These are phyloP conservation scores for Coemansia sp. DNA, from an alignment of 192 early-diverging fungal genomes.

Conservation along the genomic window DNA sequence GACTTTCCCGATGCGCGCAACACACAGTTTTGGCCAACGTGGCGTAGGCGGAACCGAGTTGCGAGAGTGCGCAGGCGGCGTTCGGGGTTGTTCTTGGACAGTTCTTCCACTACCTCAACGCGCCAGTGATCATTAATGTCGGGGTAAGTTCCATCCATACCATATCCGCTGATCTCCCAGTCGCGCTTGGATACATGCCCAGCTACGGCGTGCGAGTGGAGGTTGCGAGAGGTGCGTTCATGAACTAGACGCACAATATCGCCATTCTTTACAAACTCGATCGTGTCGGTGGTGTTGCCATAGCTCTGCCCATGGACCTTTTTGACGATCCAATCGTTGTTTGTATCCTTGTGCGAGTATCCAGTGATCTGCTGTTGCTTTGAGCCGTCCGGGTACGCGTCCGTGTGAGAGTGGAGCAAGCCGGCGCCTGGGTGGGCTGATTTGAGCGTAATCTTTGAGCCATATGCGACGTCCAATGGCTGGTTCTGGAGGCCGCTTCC, in stretches of 20 bases:
- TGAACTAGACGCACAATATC: conserved; percentile 86
- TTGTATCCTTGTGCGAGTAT: conserved; percentile 90
- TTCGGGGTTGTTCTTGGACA: conserved; percentile 39
- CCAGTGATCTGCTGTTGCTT: conserved; percentile 97
- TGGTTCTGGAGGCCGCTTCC: conserved; percentile 80
- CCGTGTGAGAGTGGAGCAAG: conserved; percentile 91
- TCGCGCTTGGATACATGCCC: conserved; percentile 75
- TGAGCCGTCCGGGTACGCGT: conserved; percentile 80
- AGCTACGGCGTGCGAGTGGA: conserved; percentile 82
- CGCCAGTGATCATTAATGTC: conserved; percentile 93
- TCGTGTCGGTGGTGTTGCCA: conserved; percentile 29
- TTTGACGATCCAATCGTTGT: conserved; percentile 88
- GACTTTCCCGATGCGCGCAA: conserved; percentile 72
- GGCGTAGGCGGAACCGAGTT: conserved; percentile 81
- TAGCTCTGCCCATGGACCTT: conserved; percentile 58
- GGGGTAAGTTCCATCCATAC: conserved; percentile 61
- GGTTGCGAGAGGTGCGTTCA: conserved; percentile 65
- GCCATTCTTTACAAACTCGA: conserved; percentile 74
- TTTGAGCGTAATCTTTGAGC: conserved; percentile 86
- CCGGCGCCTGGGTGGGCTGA: conserved; percentile 68
- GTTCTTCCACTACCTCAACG: conserved; percentile 78
- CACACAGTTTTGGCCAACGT: conserved; percentile 70
- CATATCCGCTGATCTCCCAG: conserved; percentile 92
- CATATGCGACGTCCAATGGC: conserved; percentile 89
- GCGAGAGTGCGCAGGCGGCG: conserved; percentile 70